Evolutionary conservation across 306 rosid species (phyloP), one percentile per base, ranked within the genome.

Genomic region (Ormosia semicastrata): DNA sequence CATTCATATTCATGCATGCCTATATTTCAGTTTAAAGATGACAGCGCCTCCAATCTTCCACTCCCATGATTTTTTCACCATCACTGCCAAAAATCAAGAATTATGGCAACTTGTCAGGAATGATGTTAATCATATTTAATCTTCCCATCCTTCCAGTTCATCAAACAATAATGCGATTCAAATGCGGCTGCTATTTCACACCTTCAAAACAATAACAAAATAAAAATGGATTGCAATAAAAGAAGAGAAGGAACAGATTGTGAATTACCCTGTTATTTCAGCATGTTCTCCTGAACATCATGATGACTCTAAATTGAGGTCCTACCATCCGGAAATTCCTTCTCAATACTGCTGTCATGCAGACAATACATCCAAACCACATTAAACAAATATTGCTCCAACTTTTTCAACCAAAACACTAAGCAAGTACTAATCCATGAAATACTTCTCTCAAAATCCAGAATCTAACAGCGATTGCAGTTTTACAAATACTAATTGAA

Each of bases 211-310:
- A 57, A 56, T 3, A 53, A n/a, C 13, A 60, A 44, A 8, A 76
- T 9, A 74, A 74, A 10, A 37, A 32, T 4, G 14, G n/a, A 64
- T 24, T 7, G 44, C 53, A 18, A 50, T 46, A 8, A 13, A 43
- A 50, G 4, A 50, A 43, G 30, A 34, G 71, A 9, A 66, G 64
- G 39, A 59, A 62, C 57, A 44, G 43, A 59, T 9, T 6, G 69
- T 12, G 67, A 75, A 90, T 87, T 85, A 82, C 92, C 90, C 85
- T 37, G 75, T 73, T 81, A 78, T 84, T 89, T 93, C 94, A 88
- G 85, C 89, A 83, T 73, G 75, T 71, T 71, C 85, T 56, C 77
- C 75, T 32, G 57, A 81, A 75, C 71, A 79, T 82, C 86, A 73
- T 83, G 76, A 82, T 80, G 69, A 65, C 59, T 62, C 77, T 80